Base-by-base conservation (phyloP, 768 basidiomycete genomes). In the Symmetrospora coprosmae region DNA sequence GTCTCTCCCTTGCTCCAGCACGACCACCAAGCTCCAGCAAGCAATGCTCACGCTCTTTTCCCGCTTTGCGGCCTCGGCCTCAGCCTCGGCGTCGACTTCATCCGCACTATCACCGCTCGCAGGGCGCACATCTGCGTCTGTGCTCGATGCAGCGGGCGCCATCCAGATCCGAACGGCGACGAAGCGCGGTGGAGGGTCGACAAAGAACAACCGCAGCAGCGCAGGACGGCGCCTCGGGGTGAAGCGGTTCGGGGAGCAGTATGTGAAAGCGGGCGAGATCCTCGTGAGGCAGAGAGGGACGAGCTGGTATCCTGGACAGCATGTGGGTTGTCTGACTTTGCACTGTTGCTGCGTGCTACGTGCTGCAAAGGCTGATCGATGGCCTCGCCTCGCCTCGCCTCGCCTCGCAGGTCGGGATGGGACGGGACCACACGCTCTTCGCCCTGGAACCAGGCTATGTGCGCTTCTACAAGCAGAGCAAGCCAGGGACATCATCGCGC, bases 251-350 rank as follows among this genome's bases (percentile, higher is more conserved):
- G 90, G 88, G 65, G 91, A 92, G 86, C 65, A 61, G 78, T 70
- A 14, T 23, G 47, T 55, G 47, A 39, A 50, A 25, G 87, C 94
- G 8, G 94, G 94, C 40, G 87, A 92, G 75, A 96, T 99, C 67
- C 86, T 99, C 70, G 82, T 97, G 31, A 80, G 94, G 43, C 94
- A 99, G 73, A 80, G 94, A 65, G 94, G 94, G 8, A 85, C 85
- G 0, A 77, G 84, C 50, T 92, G 94, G 75, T 89, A 92, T 70
- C 82, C 92, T 4, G 92, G 91, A 0, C 90, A 89, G 72, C 83
- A 96, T 73, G 91, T 90, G 73, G 58, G 83, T 74, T 30, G 31
- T 37, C 35, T 45, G 45, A 13, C 27, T 37, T 2, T 9, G n/a
- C 11, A 23, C 39, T 34, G 16, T 35, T 63, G 28, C 49, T 13